Base-by-base conservation (phyloP, 2,329 filamentous ascomycete species). In the Microcyclospora pomicola region DNA sequence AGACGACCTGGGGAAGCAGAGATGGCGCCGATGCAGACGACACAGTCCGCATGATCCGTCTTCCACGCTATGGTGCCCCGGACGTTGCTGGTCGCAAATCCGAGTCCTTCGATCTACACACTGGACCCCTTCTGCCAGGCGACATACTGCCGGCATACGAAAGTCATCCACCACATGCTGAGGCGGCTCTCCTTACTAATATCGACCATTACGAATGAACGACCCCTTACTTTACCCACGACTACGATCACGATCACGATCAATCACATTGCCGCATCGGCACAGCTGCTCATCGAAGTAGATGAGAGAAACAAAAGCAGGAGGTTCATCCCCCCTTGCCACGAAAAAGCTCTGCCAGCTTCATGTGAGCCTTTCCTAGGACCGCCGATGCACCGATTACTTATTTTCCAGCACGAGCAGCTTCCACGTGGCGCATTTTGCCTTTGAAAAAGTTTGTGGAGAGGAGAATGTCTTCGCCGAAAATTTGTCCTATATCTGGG, bases 1-100 rank as follows among this genome's bases (percentile, higher is more conserved):
- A 95, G 87, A 95, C 87, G 33, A 88, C 86, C 37, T 95, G 87
- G 87, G 87, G 87, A 55, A 94, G 85, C 63, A 80, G 87, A 61
- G 83, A 85, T 52, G 87, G 91, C 52, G 87, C 85, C 55, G 87
- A 95, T 61, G 73, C 80, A 49, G 82, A 92, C 61, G 81, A 92
- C 60, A 72, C 72, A 46, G 70, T 76, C 49, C 77, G 81, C 54
- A 76, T 83, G 66, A 73, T 61, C 34, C 54, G 51, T 24, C 46
- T 59, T n/a, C 56, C 56, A 36, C 49, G 48, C 11, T 59, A 59
- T 44, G 50, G 48, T 35, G 51, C 55, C 13, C 40, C 42, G 5
- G 38, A 36, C 5, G 49, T 50, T 15, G 49, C 54, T 34, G 53
- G 53, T 15, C 49, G 52, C 24, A 55, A 54, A 40, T 55, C 52